These are phyloP conservation scores for Fusarium tricinctum DNA, from an alignment of 2,329 filamentous ascomycete genomes.

Conservation along the genomic window DNA sequence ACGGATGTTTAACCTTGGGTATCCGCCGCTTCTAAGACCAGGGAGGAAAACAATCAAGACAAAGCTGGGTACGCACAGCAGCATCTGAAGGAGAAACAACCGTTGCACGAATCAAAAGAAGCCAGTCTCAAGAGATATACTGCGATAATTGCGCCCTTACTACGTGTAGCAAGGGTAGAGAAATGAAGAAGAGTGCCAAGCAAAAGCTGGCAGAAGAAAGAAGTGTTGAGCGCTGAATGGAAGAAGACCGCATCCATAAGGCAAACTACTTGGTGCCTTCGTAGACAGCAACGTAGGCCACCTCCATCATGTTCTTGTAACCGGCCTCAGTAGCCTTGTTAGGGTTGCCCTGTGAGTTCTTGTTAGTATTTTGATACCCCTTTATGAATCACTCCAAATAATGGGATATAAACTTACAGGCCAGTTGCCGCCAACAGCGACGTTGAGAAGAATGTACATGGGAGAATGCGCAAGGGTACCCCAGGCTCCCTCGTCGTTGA, in stretches of 20 bases:
- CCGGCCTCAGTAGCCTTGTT: slow-evolving; percentile 53
- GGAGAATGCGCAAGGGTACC: slow-evolving; percentile 59
- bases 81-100: slow-evolving; percentile 8
- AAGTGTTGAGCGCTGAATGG: slow-evolving; percentile 3
- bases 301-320: slow-evolving; percentile 59
- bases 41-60: slow-evolving; percentile 18
- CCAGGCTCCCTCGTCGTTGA: slow-evolving; percentile 61
- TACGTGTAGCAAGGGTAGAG: not conserved
- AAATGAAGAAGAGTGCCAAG: slow-evolving; percentile 13
- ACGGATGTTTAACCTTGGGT: slow-evolving; percentile 8
- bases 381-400: not conserved
- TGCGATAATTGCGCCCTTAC: not conserved
- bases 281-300: slow-evolving; percentile 59
- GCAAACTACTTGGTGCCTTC: slow-evolving; percentile 39
- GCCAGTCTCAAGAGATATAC: slow-evolving; percentile 2
- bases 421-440: slow-evolving; percentile 63
- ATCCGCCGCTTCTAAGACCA: slow-evolving; percentile 22
- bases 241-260: not conserved
- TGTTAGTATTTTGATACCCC: slow-evolving; percentile 15
- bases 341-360: slow-evolving; percentile 51
- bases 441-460: slow-evolving; percentile 63
- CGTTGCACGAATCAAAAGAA: slow-evolving; percentile 3
- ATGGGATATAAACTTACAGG: slow-evolving; percentile 49
- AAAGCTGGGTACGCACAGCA: slow-evolving; percentile 6
- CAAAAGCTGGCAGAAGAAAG: slow-evolving; percentile 2